Percentiles rank a stretch among this genome's conserved stretches.
phyloP scores from a whole-genome alignment of 2,329 filamentous ascomycete species.

The Clonostachys solani region DNA sequence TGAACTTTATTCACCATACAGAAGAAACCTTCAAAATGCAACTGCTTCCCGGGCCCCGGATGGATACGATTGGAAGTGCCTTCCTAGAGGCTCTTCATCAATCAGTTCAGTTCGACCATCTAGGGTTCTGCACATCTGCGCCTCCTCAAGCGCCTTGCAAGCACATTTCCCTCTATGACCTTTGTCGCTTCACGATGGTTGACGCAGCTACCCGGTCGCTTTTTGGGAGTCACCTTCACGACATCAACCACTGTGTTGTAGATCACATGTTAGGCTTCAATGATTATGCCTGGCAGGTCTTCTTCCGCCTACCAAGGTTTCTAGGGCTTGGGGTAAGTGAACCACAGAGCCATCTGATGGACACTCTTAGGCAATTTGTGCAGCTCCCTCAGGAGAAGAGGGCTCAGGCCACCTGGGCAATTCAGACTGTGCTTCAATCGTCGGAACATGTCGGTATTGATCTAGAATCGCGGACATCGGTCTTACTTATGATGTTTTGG shows the following conservation, averaged over 20 bases:
- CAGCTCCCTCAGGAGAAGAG: background rate
- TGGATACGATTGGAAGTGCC: slow-evolving; percentile 1
- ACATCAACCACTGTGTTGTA: background rate
- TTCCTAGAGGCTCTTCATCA: background rate
- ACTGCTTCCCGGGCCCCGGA: slow-evolving; percentile 1
- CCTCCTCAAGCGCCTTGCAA: background rate
- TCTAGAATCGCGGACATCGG: background rate
- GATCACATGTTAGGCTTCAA: background rate
- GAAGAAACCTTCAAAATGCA: background rate
- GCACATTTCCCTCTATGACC: background rate
- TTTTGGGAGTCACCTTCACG: slow-evolving; percentile 2
- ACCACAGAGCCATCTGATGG: background rate
- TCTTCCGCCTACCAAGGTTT: background rate
- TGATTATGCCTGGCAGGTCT: background rate
- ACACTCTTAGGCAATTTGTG: background rate
- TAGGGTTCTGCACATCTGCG: slow-evolving; percentile 1
- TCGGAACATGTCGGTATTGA: background rate
- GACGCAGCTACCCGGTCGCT: slow-evolving; percentile 4
- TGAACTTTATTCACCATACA: slow-evolving; percentile 22
- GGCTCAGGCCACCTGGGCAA: background rate
- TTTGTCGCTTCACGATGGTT: slow-evolving; percentile 2
- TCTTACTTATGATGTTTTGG: background rate
- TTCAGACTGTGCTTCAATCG: background rate
- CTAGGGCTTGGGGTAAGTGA: background rate
- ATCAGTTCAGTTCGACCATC: slow-evolving; percentile 4